phyloP scores from a whole-genome alignment of 75 land plant species.

The Cryptomeria japonica region DNA sequence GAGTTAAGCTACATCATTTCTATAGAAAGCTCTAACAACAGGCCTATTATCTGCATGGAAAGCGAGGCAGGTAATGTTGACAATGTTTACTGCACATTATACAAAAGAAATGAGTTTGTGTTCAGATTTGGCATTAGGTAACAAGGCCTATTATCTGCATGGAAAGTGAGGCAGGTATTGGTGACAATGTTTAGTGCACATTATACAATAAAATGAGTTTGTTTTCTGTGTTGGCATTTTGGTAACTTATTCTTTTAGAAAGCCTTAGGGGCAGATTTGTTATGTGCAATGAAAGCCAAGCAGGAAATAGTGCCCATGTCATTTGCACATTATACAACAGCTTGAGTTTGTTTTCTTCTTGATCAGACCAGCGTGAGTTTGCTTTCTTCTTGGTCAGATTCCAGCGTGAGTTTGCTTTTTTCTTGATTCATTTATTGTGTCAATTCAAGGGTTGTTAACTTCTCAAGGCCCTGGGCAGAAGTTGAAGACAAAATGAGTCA shows the following conservation, averaged over 20 bases:
- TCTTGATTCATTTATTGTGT: not conserved
- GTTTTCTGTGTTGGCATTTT: constrained; percentile 1
- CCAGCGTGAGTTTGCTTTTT: too few relatives aligned
- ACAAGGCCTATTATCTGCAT: not conserved
- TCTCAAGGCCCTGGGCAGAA: not conserved
- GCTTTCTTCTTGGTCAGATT: not conserved
- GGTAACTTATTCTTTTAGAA: not conserved
- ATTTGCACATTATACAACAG: not conserved
- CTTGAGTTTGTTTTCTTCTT: not conserved
- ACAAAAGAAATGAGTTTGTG: not conserved
- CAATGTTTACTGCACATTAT: not conserved
- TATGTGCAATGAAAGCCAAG: not conserved
- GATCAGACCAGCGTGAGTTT: not conserved
- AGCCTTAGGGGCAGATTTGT: not conserved
- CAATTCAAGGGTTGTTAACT: not conserved
- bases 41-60: not conserved
- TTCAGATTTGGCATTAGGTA: too few relatives aligned
- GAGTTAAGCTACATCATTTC: not conserved
- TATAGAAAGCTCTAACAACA: not conserved
- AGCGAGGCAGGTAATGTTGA: not conserved
- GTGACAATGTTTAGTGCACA: not conserved
- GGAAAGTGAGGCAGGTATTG: not conserved
- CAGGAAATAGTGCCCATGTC: not conserved
- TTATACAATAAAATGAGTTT: not conserved
- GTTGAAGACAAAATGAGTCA: not conserved